Evolutionary conservation across 345 rosid genomes (phyloP).

Genomic region (Arabidopsis suecica): DNA sequence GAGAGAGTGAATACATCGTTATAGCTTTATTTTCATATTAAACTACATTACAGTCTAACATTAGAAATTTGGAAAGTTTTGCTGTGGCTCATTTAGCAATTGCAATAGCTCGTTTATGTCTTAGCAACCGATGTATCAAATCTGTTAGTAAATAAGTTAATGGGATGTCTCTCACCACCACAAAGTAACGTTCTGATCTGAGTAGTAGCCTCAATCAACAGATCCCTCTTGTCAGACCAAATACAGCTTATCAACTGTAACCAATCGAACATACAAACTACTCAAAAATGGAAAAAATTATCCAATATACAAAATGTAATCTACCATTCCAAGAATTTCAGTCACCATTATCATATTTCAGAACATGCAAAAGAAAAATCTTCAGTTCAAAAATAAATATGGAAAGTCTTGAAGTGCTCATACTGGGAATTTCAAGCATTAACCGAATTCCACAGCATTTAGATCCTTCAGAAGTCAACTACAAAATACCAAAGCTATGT

Average conservation of each 20-base stretch:
- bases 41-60: conserved; percentile 7
- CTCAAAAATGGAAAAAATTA: conserved; percentile 15
- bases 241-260: conserved; percentile 48
- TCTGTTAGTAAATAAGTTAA: conserved; percentile 26
- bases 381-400: conserved; percentile 7
- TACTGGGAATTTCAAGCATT: neutral
- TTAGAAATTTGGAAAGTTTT: neutral
- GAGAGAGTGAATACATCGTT: conserved; percentile 15
- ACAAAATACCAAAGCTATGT: neutral
- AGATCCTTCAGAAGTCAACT: conserved; percentile 2
- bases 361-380: neutral
- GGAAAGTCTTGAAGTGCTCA: conserved; percentile 15
- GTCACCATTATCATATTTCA: conserved; percentile 7
- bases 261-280: conserved; percentile 36
- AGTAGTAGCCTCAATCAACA: conserved; percentile 47
- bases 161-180: conserved; percentile 46
- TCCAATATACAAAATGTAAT: neutral
- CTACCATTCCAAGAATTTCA: conserved; percentile 14
- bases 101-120: neutral
- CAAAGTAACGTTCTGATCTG: conserved; percentile 48
- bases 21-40: neutral
- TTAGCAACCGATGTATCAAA: neutral
- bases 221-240: conserved; percentile 50
- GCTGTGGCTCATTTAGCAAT: conserved; percentile 11
- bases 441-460: neutral